Conservation (phyloP, 2,329 filamentous ascomycete species). For the Aureobasidium sp. region DNA sequence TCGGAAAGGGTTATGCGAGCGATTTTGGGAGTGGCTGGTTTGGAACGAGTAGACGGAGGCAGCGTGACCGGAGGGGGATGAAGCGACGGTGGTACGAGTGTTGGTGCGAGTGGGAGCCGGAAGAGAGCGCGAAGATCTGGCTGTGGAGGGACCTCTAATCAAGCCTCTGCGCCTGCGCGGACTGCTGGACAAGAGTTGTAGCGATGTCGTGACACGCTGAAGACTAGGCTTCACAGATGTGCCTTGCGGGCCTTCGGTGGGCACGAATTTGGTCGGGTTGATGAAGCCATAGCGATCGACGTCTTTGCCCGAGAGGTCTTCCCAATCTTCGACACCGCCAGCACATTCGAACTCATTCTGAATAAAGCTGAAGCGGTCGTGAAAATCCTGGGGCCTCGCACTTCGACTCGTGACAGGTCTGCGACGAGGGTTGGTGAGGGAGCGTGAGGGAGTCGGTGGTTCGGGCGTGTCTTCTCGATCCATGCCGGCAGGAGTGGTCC, state of each 20-base stretch:
- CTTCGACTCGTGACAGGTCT: conserved; percentile 2
- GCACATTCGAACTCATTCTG: conserved; percentile 51
- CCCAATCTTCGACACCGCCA: conserved; percentile 60
- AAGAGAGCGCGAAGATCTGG: conserved; percentile 36
- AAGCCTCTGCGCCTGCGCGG: conserved; percentile 46
- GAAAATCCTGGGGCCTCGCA: neutral
- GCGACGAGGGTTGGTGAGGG: conserved; percentile 15
- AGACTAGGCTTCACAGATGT: conserved; percentile 37
- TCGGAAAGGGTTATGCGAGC: conserved; percentile 35
- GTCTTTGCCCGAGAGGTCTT: conserved; percentile 51
- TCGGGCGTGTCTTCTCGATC: conserved; percentile 18
- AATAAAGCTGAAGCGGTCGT: conserved; percentile 29
- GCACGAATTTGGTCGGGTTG: conserved; percentile 34
- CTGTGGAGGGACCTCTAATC: conserved; percentile 43
- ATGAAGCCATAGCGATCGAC: conserved; percentile 64
- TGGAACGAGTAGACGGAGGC: conserved; percentile 31
- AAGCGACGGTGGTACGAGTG: conserved; percentile 28
- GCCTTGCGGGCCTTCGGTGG: conserved; percentile 25
- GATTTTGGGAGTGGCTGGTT: conserved; percentile 29
- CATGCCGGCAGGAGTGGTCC: conserved; percentile 22
- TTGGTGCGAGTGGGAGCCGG: conserved; percentile 23
- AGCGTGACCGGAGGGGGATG: conserved; percentile 13
- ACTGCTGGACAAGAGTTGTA: conserved; percentile 50
- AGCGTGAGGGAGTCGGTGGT: neutral
- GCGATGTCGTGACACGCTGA: conserved; percentile 53